phyloP scores from a whole-genome alignment of 2,329 filamentous ascomycete species.

The Didymella pomorum region DNA sequence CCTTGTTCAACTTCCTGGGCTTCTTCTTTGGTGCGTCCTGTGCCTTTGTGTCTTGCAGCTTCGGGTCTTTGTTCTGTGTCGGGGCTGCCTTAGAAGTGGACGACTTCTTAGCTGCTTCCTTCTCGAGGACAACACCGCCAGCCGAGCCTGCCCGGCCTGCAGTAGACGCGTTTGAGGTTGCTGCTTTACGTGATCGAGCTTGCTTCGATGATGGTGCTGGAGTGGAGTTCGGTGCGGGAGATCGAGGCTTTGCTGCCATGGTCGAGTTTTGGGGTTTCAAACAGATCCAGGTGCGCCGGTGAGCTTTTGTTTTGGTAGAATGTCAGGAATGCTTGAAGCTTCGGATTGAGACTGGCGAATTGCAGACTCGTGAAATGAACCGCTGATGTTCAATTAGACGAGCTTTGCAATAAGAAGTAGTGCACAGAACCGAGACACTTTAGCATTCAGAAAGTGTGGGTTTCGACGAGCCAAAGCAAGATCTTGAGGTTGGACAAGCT shows the following conservation, averaged over 20 bases:
- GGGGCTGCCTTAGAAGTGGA: not conserved
- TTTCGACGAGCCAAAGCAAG: slow-evolving; percentile 31
- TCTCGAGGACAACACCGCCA: slow-evolving; percentile 40
- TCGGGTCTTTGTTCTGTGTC: slow-evolving; percentile 18
- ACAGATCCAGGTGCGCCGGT: not conserved
- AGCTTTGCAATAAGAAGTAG: not conserved
- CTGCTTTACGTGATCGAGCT: slow-evolving; percentile 35
- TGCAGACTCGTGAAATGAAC: not conserved
- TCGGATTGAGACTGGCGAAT: not conserved
- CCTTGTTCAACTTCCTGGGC: slow-evolving; percentile 47
- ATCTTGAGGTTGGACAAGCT: slow-evolving; percentile 43
- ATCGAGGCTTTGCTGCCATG: slow-evolving; percentile 41
- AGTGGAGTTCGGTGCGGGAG: slow-evolving; percentile 35
- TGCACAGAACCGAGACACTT: not conserved
- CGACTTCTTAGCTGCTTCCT: slow-evolving; percentile 22
- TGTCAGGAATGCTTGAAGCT: not conserved
- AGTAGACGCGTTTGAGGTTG: slow-evolving; percentile 11
- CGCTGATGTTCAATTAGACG: not conserved
- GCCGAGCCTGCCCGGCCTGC: slow-evolving; percentile 39
- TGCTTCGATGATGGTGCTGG: slow-evolving; percentile 30
- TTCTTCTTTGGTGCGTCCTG: slow-evolving; percentile 29
- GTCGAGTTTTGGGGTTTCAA: not conserved
- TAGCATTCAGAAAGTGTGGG: not conserved
- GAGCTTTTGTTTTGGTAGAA: not conserved
- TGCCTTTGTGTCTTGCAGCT: not conserved